These are phyloP conservation scores for Pyrenochaeta sp. DNA, from an alignment of 2,329 filamentous ascomycete species.

Conservation along the genomic window DNA sequence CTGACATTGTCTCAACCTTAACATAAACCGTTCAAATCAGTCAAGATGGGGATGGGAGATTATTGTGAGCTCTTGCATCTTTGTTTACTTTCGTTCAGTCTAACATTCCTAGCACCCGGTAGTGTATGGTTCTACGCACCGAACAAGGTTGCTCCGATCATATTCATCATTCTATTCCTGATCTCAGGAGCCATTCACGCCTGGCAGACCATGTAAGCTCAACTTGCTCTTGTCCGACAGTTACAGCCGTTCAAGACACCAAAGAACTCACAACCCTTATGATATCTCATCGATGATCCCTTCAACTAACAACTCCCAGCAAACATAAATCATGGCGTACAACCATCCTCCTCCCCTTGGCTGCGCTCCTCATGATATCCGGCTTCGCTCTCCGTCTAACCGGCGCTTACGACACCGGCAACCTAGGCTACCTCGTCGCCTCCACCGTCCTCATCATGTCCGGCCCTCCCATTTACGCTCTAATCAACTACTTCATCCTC, in stretches of 20 bases:
- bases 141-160: constrained; percentile 62
- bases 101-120: constrained; percentile 24
- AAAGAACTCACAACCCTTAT: too few relatives aligned
- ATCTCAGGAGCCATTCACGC: constrained; percentile 59
- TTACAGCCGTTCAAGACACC: background rate
- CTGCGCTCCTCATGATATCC: constrained; percentile 62
- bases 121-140: constrained; percentile 59
- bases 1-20: constrained; percentile 1
- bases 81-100: background rate
- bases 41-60: constrained; percentile 43
- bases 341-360: constrained; percentile 64
- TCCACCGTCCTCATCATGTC: constrained; percentile 52
- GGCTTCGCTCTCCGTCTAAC: constrained; percentile 65
- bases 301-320: constrained; percentile 41
- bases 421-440: constrained; percentile 51
- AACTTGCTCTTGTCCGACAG: background rate
- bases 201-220: constrained; percentile 65
- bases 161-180: constrained; percentile 61
- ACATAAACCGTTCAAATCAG: background rate
- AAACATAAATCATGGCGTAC: constrained; percentile 66
- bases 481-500: constrained; percentile 69
- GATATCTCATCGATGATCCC: too few relatives aligned
- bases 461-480: constrained; percentile 64
- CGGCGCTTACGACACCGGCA: constrained; percentile 61
- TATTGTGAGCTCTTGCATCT: constrained; percentile 22